Evolutionary conservation across 495 filamentous ascomycete species (phyloP), one percentile per base, ranked within the genome.

Genomic region (Tetracladium marchalianum): DNA sequence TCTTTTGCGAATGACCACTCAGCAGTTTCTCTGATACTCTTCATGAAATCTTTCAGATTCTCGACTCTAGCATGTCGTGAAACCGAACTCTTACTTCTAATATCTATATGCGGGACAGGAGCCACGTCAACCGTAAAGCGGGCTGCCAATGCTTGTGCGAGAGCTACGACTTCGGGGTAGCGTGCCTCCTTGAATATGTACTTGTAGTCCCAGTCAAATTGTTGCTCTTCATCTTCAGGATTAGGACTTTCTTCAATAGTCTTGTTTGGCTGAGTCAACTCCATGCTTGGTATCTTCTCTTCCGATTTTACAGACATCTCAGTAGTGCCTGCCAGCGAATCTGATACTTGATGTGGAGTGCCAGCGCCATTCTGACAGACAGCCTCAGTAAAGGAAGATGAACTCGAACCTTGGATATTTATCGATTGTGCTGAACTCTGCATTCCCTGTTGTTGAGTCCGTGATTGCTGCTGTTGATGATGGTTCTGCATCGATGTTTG

Each of bases 21-120:
- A 11, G 58, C 44, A 17, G 61, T 62, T 15, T 65, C 58, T 18
- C 71, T 65, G 43, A 76, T 62, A 18, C 61, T 62, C 38, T 53
- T 45, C 2, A 50, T 52, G 43, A 70, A 74, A 13, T 70, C 70
- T 34, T 68, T 59, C 6, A 64, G 31, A 48, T 74, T 70, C 11
- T 63, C 56, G n/a, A 65, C 61, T 11, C 59, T 65, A 47, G 73
- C 67, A 54, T 64, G 76, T 43, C 59, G 75, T 33, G 66, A 72
- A 44, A 76, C 45, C 4, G 52, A 52, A 12, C 44, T 39, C 7
- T 3, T 27, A 7, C 22, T 27, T 7, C 22, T 13, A 31, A 49
- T 13, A 16, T 24, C 31, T 17, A 39, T 44, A 17, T 33, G 44
- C 36, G 55, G 55, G 12, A 55, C 52, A 11, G 55, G 55, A 10